Conservation (phyloP, 2,329 filamentous ascomycete genomes). For the Phaeoacremonium minimum region DNA sequence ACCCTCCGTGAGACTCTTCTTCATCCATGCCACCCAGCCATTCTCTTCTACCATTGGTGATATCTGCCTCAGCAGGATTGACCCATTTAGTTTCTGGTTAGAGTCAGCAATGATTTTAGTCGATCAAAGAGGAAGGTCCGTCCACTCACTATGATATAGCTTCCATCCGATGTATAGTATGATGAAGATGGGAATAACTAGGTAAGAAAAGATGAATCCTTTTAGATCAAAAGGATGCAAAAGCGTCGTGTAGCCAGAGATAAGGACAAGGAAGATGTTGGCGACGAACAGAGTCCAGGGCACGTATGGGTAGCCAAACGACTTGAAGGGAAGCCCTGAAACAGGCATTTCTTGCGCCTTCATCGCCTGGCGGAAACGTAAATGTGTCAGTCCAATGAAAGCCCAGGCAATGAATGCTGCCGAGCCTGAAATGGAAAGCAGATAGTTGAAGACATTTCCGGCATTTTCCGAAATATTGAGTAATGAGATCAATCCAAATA, state of each 20-base stretch:
- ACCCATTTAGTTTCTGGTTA: constrained; percentile 4
- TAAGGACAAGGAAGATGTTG: constrained; percentile 6
- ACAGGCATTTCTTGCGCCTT: constrained; percentile 13
- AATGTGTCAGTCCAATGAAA: constrained; percentile 22
- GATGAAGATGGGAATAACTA: constrained; percentile 19
- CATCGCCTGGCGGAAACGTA: constrained; percentile 20
- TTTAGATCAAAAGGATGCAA: constrained; percentile 11
- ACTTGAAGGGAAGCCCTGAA: constrained; percentile 3
- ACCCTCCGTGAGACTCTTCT: background rate
- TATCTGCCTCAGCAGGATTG: constrained; percentile 1
- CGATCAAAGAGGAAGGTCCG: background rate
- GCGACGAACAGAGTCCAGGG: constrained; percentile 2
- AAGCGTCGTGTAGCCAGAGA: constrained; percentile 5
- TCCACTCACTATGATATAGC: constrained; percentile 4
- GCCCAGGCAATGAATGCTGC: constrained; percentile 24
- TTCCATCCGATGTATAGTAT: constrained; percentile 21
- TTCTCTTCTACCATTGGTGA: constrained; percentile 1
- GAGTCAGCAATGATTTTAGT: too few relatives aligned
- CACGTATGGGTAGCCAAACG: constrained; percentile 4
- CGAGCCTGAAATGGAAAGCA: constrained; percentile 20
- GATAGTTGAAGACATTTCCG: constrained; percentile 11
- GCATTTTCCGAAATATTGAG: constrained; percentile 9
- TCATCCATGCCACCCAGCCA: constrained; percentile 1
- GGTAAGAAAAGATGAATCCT: constrained; percentile 19
- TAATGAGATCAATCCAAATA: constrained; percentile 10